Percentiles rank a stretch among this genome's conserved stretches.
These are phyloP conservation scores for Metschnikowia drakensbergensis DNA, from an alignment of 805 yeast genomes.

Conservation along the genomic window DNA sequence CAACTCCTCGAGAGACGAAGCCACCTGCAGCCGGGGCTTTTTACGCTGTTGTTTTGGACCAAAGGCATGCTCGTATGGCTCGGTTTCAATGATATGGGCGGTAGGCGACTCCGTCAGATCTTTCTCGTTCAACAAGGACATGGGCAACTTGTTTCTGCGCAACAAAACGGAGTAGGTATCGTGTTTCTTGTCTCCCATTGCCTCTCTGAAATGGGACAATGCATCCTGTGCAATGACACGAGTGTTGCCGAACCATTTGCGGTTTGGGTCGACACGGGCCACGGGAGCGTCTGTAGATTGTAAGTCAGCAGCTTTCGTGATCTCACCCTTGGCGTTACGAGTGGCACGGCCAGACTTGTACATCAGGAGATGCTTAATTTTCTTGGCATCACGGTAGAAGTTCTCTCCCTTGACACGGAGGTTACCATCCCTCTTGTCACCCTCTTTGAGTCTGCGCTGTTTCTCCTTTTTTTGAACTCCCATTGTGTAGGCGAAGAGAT, in stretches of 20 bases:
- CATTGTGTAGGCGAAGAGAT: slow-evolving; percentile 43
- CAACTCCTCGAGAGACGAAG: slow-evolving; percentile 75
- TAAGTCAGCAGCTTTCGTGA: slow-evolving; percentile 79
- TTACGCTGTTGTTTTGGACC: slow-evolving; percentile 95
- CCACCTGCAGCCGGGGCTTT: slow-evolving; percentile 73
- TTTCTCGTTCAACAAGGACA: slow-evolving; percentile 89
- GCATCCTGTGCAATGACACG: slow-evolving; percentile 98
- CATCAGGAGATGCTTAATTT: slow-evolving; percentile 86
- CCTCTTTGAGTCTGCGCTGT: slow-evolving; percentile 78
- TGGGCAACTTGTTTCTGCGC: slow-evolving; percentile 88
- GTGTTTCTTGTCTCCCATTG: slow-evolving; percentile 78
- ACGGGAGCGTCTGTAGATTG: slow-evolving; percentile 84
- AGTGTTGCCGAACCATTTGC: slow-evolving; percentile 97
- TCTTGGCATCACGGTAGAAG: slow-evolving; percentile 91
- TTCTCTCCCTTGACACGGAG: slow-evolving; percentile 94
- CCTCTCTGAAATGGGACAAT: slow-evolving; percentile 86
- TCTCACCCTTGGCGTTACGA: slow-evolving; percentile 83
- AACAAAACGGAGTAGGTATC: slow-evolving; percentile 83
- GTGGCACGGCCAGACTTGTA: slow-evolving; percentile 87
- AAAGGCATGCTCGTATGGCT: slow-evolving; percentile 73
- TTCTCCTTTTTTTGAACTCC: slow-evolving; percentile 93
- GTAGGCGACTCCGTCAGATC: slow-evolving; percentile 73
- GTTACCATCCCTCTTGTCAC: slow-evolving; percentile 81
- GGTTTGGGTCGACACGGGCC: slow-evolving; percentile 93
- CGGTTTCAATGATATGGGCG: slow-evolving; percentile 82